Evolutionary conservation across 495 filamentous ascomycete species (phyloP).

Genomic region (Evernia prunastri): DNA sequence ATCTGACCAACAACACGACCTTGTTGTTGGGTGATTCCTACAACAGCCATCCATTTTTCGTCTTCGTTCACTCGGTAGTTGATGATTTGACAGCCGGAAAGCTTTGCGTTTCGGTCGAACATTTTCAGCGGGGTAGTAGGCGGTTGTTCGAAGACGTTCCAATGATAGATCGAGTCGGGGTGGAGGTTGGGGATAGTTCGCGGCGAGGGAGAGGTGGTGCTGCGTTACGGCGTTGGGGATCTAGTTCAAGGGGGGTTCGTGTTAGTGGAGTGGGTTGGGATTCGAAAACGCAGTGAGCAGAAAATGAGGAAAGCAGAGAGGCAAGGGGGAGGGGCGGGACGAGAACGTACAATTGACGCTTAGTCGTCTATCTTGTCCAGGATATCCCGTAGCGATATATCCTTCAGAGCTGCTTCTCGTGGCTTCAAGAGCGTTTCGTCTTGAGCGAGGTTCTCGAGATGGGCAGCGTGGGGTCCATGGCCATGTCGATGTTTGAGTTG

Average conservation of each 20-base stretch:
- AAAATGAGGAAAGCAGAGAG: background rate
- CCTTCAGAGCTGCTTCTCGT: constrained; percentile 67
- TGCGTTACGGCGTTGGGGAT: constrained; percentile 98
- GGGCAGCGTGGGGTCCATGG: constrained; percentile 25
- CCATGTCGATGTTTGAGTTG: constrained; percentile 44
- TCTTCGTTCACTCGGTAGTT: constrained; percentile 96
- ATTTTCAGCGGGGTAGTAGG: constrained; percentile 77
- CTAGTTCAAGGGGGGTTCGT: constrained; percentile 48
- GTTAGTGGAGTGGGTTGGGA: background rate
- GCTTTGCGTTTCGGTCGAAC: constrained; percentile 86
- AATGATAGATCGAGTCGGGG: constrained; percentile 90
- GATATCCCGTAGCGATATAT: constrained; percentile 85
- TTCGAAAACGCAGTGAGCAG: too few species aligned
- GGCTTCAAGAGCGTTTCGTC: constrained; percentile 26
- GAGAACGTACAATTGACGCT: constrained; percentile 86
- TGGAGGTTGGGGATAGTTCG: constrained; percentile 78
- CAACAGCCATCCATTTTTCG: constrained; percentile 95
- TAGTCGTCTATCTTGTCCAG: constrained; percentile 96
- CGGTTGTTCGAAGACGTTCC: constrained; percentile 82
- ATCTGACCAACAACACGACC: constrained; percentile 91
- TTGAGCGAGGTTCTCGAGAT: constrained; percentile 23
- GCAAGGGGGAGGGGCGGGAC: background rate
- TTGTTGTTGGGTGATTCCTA: constrained; percentile 89
- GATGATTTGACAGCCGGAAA: constrained; percentile 92
- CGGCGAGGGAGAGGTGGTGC: constrained; percentile 91